Base-by-base conservation (phyloP, 1,284 basidiomycete species). In the Volvariella surrecta region DNA sequence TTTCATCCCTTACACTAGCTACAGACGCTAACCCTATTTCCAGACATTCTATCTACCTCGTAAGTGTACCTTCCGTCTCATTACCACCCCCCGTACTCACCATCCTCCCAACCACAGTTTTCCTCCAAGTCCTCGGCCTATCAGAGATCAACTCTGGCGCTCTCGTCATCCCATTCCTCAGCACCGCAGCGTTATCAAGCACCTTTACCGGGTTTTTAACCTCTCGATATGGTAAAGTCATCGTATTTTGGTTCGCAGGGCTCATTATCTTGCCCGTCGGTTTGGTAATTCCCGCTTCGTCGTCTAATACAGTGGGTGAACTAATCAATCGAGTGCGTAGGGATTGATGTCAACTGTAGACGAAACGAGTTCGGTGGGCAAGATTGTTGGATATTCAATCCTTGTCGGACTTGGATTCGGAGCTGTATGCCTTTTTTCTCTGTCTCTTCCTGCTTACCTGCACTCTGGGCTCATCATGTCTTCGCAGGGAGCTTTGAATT, bases 111-210 rank as follows among this genome's bases (percentile, higher is more conserved):
- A 28, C 18, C 32, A 9, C 43, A 63, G 58, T 62, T 13, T 59
- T 59, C 45, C 51, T 63, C 6, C 60, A 61, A 48, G 58, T 62
- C n/a, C 54, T 53, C 16, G 60, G 59, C 16, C 40, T 56, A n/a
- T 48, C 55, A 7, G 49, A 51, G 6, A 51, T 59, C 30, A 44
- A 50, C n/a, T 50, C 61, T 18, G 60, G 57, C 13, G 59, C 58
- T 10, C 51, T 61, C 9, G 52, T 62, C 38, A 60, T 61, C 16
- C 59, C 61, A 4, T 61, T 59, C 43, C 52, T 60, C 16, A 46
- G 49, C 18, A 54, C 52, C 46, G 57, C 58, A 9, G 57, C 56
- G 1, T 35, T 57, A 16, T 47, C 60, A 13, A 61, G 59, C 43
- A 53, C 52, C 9, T 18, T 50, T 19, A 47, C 48, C 11, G 58